Base-by-base conservation (phyloP, 768 basidiomycete genomes). In the Pulveroboletus sp. region DNA sequence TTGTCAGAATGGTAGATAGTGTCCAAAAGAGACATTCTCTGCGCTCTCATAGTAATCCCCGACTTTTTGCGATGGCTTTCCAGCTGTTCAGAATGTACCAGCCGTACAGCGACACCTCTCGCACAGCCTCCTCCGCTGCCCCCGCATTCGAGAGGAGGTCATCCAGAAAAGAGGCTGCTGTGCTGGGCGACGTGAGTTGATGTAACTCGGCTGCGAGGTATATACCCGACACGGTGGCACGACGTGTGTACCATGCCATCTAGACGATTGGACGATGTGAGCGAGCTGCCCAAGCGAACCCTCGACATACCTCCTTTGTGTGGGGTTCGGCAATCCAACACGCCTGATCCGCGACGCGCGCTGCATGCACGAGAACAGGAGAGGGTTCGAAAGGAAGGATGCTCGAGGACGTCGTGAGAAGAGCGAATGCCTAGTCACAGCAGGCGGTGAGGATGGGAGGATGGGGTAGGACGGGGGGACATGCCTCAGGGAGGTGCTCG, bases 161-260 rank as follows among this genome's bases (percentile, higher is more conserved):
- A 40, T 85, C 81, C 12, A 93, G 73, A 71, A 93, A 90, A 3
- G 71, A 67, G 27, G 72, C 68, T 0, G 86, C 81, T 3, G 88
- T 88, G 11, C 70, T 60, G 5, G 89, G 86, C 2, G 89, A 92
- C 0, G 80, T 76, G n/a, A 93, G 62, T 61, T 93, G 89, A 59
- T 91, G 89, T 14, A 93, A 71, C 68, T 92, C 89, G 53, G 87
- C 80, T n/a, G 85, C 82, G 12, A 79, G 73, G 57, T 92, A 93
- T 12, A 87, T 70, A 1, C 78, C 74, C 7, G 85, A 81, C 28
- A 91, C 59, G 1, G 85, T 78, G 0, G 78, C 80, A 31, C 90
- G 74, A 32, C 73, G 78, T 6, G 82, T 70, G 64, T 90, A 90
- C 89, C 89, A 92, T 8, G 77, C 72, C 45, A 81, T 69, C 89